A percentile compares a stretch with the other conserved stretches of the same genome.
phyloP scores from a whole-genome alignment of 108 stramenopile genomes.

The Fistulifera solaris region DNA sequence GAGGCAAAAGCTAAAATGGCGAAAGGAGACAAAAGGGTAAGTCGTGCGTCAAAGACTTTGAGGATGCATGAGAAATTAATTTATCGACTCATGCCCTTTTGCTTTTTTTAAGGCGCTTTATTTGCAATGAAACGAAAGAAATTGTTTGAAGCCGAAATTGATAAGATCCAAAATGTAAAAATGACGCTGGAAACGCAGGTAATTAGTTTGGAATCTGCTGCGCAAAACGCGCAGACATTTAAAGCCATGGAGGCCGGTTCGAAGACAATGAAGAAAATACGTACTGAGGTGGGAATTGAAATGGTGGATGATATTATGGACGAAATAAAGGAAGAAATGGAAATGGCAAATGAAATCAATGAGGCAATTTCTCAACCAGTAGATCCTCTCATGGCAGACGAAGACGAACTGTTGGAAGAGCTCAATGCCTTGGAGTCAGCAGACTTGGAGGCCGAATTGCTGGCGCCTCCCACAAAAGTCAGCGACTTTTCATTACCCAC shows the following conservation, averaged over 20 bases:
- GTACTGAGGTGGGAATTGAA: constrained; percentile 86
- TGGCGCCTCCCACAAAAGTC: constrained; percentile 37
- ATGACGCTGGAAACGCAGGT: constrained; percentile 91
- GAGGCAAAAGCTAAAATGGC: constrained; percentile 94
- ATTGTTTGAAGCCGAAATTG: constrained; percentile 90
- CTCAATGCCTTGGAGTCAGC: constrained; percentile 78
- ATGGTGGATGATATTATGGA: constrained; percentile 95
- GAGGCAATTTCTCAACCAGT: constrained; percentile 81
- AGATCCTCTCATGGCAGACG: constrained; percentile 71
- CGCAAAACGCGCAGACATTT: constrained; percentile 90
- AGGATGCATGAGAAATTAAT: background rate
- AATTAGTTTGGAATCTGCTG: constrained; percentile 91
- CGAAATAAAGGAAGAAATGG: constrained; percentile 91
- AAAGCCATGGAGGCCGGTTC: constrained; percentile 86
- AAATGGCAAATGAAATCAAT: constrained; percentile 79
- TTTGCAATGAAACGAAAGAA: constrained; percentile 97
- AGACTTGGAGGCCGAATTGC: constrained; percentile 73
- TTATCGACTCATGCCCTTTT: background rate
- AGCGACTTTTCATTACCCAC: constrained; percentile 33
- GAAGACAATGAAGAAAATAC: constrained; percentile 78
- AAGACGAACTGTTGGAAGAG: constrained; percentile 88
- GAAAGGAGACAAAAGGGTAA: constrained; percentile 93
- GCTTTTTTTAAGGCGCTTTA: constrained; percentile 57
- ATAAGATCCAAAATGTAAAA: constrained; percentile 94
- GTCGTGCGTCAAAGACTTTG: constrained; percentile 3